Percentiles rank a stretch among this genome's conserved stretches.
Conservation (phyloP, 2,329 filamentous ascomycete genomes). For the Colletotrichum sp. region DNA sequence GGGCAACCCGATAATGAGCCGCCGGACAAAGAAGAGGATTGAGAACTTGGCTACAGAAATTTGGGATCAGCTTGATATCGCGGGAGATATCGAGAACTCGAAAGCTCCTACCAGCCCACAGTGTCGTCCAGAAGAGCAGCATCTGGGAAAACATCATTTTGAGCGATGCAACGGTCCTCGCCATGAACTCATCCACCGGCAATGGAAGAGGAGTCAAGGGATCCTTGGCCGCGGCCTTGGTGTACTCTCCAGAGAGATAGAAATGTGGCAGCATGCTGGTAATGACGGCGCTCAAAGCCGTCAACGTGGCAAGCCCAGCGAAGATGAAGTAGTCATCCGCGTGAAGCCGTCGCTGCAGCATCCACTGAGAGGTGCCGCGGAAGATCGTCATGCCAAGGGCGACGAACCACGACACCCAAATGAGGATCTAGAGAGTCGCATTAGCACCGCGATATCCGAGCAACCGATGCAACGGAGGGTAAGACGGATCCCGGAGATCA, state of each 20-base stretch:
- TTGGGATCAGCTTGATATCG: not conserved
- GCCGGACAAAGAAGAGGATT: slow-evolving; percentile 2
- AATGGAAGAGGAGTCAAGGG: not conserved
- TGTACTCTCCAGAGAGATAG: slow-evolving; percentile 7
- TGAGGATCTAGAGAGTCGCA: not conserved
- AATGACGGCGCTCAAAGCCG: not conserved
- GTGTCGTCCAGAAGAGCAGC: slow-evolving; percentile 8
- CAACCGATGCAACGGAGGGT: not conserved
- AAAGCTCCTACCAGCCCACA: not conserved
- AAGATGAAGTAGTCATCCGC: slow-evolving; percentile 7
- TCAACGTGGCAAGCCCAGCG: not conserved
- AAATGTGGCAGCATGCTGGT: slow-evolving; percentile 6
- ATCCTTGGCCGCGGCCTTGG: slow-evolving; percentile 1
- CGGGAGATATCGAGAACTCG: not conserved
- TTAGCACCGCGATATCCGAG: not conserved
- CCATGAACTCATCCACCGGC: not conserved
- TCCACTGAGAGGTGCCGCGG: slow-evolving; percentile 7
- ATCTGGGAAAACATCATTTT: slow-evolving; percentile 14
- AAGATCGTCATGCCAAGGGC: not conserved
- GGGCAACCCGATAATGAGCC: not conserved
- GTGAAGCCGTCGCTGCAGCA: slow-evolving; percentile 1
- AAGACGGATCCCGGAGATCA: not conserved
- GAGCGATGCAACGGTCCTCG: not conserved
- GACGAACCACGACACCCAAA: slow-evolving; percentile 1
- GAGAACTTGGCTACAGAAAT: not conserved